phyloP scores from a whole-genome alignment of 257 asterid genomes.

The Anisodus acutangulus region DNA sequence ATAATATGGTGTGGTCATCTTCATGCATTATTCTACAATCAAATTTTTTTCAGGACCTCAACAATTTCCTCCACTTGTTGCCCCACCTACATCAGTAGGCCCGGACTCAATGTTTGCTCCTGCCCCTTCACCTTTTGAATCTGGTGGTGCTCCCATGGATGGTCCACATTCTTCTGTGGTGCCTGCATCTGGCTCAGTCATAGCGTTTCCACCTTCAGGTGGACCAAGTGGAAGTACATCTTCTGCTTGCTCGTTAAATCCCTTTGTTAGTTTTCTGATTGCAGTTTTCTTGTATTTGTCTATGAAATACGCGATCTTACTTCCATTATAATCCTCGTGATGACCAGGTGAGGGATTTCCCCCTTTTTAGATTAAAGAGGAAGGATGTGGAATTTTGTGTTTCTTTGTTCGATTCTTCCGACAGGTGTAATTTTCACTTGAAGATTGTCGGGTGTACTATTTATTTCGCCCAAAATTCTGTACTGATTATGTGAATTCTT shows the following conservation, averaged over 20 bases:
- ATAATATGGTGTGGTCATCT: background rate
- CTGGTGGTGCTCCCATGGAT: conserved; percentile 64
- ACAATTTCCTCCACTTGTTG: conserved; percentile 73
- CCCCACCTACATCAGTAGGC: conserved; percentile 67
- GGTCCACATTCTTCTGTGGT: conserved; percentile 57
- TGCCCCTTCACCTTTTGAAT: conserved; percentile 79
- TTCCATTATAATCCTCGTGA: background rate
- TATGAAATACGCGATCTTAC: conserved; percentile 37
- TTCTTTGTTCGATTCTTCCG: background rate
- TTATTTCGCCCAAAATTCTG: conserved; percentile 16
- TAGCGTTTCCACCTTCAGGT: conserved; percentile 71
- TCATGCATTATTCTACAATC: background rate
- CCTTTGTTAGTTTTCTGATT: conserved; percentile 42
- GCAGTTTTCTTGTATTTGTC: conserved; percentile 45
- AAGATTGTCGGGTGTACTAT: conserved; percentile 10
- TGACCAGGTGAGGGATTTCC: background rate
- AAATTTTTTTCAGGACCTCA: conserved; percentile 59
- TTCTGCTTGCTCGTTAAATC: conserved; percentile 51
- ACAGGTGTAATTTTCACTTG: background rate
- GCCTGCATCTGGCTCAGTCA: conserved; percentile 59
- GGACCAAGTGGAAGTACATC: conserved; percentile 77
- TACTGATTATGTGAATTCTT: background rate
- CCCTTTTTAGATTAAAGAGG: background rate
- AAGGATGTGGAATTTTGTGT: conserved; percentile 25
- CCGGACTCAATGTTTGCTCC: conserved; percentile 66